Evolutionary conservation across 2,329 filamentous ascomycete genomes (phyloP), one percentile per base, ranked within the genome.

Genomic region (Cryphonectria parasitica): DNA sequence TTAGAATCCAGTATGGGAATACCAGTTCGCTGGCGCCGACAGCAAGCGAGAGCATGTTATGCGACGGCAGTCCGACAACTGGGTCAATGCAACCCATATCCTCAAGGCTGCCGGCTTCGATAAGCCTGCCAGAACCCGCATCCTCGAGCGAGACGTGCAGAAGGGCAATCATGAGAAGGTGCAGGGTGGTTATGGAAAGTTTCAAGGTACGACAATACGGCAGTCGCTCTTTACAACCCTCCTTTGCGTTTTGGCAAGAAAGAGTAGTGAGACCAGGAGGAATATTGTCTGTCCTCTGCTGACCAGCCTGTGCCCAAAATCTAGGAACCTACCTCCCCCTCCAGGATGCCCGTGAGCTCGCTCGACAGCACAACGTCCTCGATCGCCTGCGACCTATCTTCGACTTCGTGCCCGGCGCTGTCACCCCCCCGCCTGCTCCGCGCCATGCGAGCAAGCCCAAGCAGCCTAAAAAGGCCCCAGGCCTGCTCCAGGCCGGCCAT

Each of bases 31-130:
- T 34, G 93, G 91, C 49, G 86, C 85, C 75, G 94, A 97, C 79
- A 79, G 90, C 43, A 90, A 91, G 78, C 70, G 69, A 10, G 88
- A 92, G 77, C 94, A 98, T 92, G 92, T 98, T 74, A 99, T 99
- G 96, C 92, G 96, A 80, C 90, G 96, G 66, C 90, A 95, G 72
- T 88, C 90, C 67, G 96, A 99, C 81, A 90, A 98, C 82, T 99
- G 95, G 94, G 96, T 99, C 83, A 99, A 99, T 85, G 96, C 96
- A 67, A 99, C 96, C 0, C 96, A 99, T 81, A 98, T 99, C 75
- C 88, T 99, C 74, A 99, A 99, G 79, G 95, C 98, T 49, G 96
- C 96, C 73, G 95, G 95, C 69, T 97, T 97, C 78, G 96, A 99
- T 82, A 99, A 99, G 82, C 96, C 96, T 2, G 94, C 95, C 17